A percentile compares a stretch with the other conserved stretches of the same genome.
Evolutionary conservation across 345 rosid genomes (phyloP).

Genomic region (Salix suchowensis): DNA sequence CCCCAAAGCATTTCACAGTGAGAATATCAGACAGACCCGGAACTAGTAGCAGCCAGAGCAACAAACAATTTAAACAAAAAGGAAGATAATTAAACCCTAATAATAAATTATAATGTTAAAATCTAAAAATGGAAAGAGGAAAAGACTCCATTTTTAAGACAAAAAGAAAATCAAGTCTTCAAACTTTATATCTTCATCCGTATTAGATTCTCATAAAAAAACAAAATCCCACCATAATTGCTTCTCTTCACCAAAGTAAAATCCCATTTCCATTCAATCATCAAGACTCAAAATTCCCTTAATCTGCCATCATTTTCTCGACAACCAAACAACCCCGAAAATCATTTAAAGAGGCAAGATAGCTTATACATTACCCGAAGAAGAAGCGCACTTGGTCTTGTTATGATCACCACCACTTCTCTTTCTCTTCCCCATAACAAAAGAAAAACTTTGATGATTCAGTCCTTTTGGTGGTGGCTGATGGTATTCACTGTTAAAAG

Average conservation of each 20-base stretch:
- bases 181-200: background rate
- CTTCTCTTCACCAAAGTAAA: background rate
- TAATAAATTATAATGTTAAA: background rate
- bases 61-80: background rate
- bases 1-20: background rate
- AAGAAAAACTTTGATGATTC: background rate
- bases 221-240: background rate
- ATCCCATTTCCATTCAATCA: background rate
- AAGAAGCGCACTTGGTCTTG: constrained; percentile 21
- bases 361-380: constrained; percentile 32
- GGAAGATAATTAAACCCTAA: background rate
- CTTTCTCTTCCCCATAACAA: constrained; percentile 46
- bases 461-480: background rate
- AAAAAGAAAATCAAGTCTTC: background rate
- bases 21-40: background rate
- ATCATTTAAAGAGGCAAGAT: background rate
- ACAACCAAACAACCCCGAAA: constrained; percentile 1
- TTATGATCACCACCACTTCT: constrained; percentile 17
- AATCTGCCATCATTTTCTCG: background rate
- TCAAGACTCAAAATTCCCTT: background rate
- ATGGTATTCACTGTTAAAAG: background rate
- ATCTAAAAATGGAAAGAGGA: background rate
- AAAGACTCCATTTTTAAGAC: background rate
- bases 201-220: background rate
- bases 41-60: background rate